Evolutionary conservation across 495 filamentous ascomycete species (phyloP).

Genomic region (Aspergillus sparsus): DNA sequence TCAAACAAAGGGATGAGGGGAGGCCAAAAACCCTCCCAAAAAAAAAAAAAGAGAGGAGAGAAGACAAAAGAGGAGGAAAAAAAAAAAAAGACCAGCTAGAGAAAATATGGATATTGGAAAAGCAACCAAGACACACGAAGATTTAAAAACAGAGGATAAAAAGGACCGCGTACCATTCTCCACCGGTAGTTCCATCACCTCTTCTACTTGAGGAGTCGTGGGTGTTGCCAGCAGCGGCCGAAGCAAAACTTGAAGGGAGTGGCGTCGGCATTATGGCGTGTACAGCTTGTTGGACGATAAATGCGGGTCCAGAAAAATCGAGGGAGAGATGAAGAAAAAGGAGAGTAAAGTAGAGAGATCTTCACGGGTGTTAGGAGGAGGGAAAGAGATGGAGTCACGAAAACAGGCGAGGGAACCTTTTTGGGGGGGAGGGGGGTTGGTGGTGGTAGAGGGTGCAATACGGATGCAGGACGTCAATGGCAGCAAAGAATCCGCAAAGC

Average conservation of each 20-base stretch:
- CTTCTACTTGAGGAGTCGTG: constrained; percentile 54
- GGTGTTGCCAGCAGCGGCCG: constrained; percentile 74
- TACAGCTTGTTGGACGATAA: constrained; percentile 17
- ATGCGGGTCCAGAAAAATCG: constrained; percentile 10
- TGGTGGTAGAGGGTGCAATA: neutral
- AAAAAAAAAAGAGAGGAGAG: constrained; percentile 1
- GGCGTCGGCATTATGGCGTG: constrained; percentile 66
- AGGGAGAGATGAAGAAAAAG: constrained; percentile 6
- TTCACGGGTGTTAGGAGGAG: constrained; percentile 9
- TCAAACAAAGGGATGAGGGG: neutral
- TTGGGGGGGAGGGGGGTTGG: neutral
- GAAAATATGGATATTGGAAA: neutral
- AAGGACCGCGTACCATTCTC: constrained; percentile 55
- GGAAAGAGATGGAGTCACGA: constrained; percentile 4
- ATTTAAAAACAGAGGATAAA: neutral
- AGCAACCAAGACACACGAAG: neutral
- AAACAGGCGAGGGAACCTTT: constrained; percentile 1
- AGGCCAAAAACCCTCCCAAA: neutral
- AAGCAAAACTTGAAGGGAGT: constrained; percentile 81
- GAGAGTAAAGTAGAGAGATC: constrained; percentile 8
- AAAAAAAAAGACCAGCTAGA: constrained; percentile 4
- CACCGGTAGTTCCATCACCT: constrained; percentile 56
- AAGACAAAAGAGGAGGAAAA: neutral
- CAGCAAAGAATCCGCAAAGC: constrained; percentile 5
- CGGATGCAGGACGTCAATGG: constrained; percentile 8